These are phyloP conservation scores for Vanderwaltozyma verrucispora DNA, from an alignment of 805 yeast species.

Conservation along the genomic window DNA sequence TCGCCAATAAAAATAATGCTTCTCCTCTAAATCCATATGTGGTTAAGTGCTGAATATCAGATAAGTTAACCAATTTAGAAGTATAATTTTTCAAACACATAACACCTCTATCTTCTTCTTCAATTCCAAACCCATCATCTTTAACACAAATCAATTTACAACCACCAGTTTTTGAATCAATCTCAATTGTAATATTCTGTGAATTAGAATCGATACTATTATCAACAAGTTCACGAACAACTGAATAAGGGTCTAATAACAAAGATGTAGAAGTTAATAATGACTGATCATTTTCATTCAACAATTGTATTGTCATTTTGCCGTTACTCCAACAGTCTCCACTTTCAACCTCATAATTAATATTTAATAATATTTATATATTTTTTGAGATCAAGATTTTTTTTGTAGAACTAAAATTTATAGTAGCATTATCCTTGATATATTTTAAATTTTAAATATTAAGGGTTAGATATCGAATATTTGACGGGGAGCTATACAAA, in stretches of 20 bases:
- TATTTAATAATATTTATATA: no score
- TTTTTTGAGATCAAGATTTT: no score
- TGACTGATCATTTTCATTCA: no score
- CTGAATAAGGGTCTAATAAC: constrained; percentile 28
- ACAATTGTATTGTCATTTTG: no score
- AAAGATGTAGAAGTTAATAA: constrained; percentile 22
- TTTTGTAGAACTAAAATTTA: no score
- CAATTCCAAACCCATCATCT: constrained; percentile 36
- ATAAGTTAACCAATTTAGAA: constrained; percentile 29
- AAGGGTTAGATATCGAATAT: no score
- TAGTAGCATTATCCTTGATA: no score
- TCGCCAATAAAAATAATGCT: constrained; percentile 34
- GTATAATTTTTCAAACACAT: constrained; percentile 34
- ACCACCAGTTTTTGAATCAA: constrained; percentile 33
- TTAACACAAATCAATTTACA: constrained; percentile 23
- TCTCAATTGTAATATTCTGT: constrained; percentile 27
- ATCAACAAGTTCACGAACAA: constrained; percentile 33
- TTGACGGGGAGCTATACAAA: no score
- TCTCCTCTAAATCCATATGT: constrained; percentile 44
- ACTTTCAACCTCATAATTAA: no score
- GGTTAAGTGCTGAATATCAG: constrained; percentile 22
- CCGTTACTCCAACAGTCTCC: no score
- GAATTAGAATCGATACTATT: constrained; percentile 33
- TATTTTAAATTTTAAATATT: no score
- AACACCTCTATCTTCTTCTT: constrained; percentile 18